phyloP scores from a whole-genome alignment of 176 grass and related monocot genomes.

The Zizania latifolia region DNA sequence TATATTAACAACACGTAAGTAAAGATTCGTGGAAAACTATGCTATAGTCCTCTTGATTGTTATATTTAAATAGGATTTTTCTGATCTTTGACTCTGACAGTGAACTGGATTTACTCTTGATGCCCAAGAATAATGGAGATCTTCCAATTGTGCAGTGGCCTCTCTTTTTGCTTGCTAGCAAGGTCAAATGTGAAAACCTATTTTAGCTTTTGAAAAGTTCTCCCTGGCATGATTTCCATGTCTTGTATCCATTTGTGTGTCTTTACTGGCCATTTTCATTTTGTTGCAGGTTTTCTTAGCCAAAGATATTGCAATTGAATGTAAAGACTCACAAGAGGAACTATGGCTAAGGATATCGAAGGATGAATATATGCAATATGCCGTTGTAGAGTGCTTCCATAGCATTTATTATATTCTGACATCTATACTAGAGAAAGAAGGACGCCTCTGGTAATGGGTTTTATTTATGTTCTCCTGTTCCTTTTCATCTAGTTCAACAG shows the following conservation, averaged over 20 bases:
- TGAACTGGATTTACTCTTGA: constrained; percentile 73
- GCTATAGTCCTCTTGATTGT: neutral
- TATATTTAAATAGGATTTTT: constrained; percentile 1
- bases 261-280: neutral
- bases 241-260: neutral
- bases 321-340: constrained; percentile 66
- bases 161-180: constrained; percentile 91
- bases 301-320: constrained; percentile 82
- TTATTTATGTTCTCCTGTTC: neutral
- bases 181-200: constrained; percentile 37
- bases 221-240: neutral
- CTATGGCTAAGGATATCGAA: constrained; percentile 76
- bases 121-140: constrained; percentile 70
- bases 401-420: constrained; percentile 60
- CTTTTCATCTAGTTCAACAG: neutral
- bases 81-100: constrained; percentile 35
- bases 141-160: constrained; percentile 91
- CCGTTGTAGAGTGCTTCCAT: constrained; percentile 71
- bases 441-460: constrained; percentile 53
- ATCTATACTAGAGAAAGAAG: constrained; percentile 72
- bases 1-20: constrained; percentile 77
- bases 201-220: neutral
- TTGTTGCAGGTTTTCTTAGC: constrained; percentile 74
- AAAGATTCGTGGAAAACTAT: neutral
- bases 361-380: constrained; percentile 91